Base-by-base conservation (phyloP, 768 basidiomycete species). In the Trametes sanguinea region DNA sequence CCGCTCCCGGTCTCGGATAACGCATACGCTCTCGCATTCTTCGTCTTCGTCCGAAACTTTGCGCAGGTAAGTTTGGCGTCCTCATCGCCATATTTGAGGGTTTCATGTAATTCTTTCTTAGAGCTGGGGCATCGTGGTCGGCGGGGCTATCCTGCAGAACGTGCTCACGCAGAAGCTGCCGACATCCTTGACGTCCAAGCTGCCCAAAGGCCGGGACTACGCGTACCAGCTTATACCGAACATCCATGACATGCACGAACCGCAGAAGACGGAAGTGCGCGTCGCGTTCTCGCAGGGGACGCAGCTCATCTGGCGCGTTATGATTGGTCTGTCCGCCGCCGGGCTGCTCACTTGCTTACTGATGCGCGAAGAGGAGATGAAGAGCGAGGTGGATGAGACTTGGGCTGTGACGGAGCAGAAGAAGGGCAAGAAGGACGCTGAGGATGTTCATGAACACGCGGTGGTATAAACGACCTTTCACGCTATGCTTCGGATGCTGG, bases 101-200 rank as follows among this genome's bases (percentile, higher is more conserved):
- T 14, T 37, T 16, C 30, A 17, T 40, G 22, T 7, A 14, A 7
- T n/a, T 6, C 4, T 9, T 1, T 4, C 27, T 50, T 66, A 78
- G 69, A 70, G 71, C 17, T 74, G 75, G 67, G 79, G 78, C 13
- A 72, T 79, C 54, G 69, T 72, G 11, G 70, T 80, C 46, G 76
- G 77, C 1, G 69, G 72, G 1, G 72, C 75, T 0, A 66, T 78
- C 51, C 67, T 80, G 4, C 75, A 77, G 52, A 80, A 80, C 65
- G 60, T 74, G 54, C 73, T 81, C 16, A 52, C 54, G 13, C 65
- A 65, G 13, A 54, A 62, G 1, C 69, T 81, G 0, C 77, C 80
- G 0, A 30, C 17, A 33, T 27, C 52, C 0, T 75, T 77, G 58
- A 42, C 71, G 2, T 50, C 62, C 0, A 54, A 63, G 22, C 65